A percentile compares a stretch with the other conserved stretches of the same genome.
Conservation (phyloP, 306 rosid genomes). For the Trifolium dubium region DNA sequence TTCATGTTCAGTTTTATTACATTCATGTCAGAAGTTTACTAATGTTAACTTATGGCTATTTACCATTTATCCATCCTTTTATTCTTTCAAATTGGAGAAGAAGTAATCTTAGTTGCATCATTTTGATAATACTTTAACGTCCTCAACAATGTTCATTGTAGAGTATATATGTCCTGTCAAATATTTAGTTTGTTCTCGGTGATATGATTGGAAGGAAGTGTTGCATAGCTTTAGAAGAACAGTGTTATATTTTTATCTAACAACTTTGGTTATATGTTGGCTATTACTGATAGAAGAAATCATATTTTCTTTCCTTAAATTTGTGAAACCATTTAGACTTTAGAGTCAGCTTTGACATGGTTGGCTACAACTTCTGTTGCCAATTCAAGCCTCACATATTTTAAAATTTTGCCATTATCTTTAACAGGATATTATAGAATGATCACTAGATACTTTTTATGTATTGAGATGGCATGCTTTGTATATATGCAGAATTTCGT, state of each 20-base stretch:
- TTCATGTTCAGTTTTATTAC: conserved; percentile 4
- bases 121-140: conserved; percentile 1
- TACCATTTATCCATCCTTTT: background rate
- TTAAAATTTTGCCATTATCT: background rate
- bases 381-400: background rate
- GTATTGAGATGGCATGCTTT: conserved; percentile 27
- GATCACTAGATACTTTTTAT: background rate
- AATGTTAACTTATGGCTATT: background rate
- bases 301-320: conserved; percentile 22
- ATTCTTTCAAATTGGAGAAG: conserved; percentile 11
- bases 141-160: background rate
- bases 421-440: conserved; percentile 4
- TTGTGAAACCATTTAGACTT: conserved; percentile 5
- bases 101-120: background rate
- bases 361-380: conserved; percentile 7
- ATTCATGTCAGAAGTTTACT: background rate
- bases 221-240: conserved; percentile 20
- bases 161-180: conserved; percentile 13
- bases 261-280: background rate
- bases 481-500: conserved; percentile 1
- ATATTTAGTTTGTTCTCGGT: conserved; percentile 32
- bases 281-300: conserved; percentile 2
- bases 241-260: background rate
- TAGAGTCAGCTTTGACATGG: conserved; percentile 17
- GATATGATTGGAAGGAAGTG: conserved; percentile 7